These are phyloP conservation scores for Pseudocercospora musae DNA, from an alignment of 2,329 filamentous ascomycete species.

Conservation along the genomic window DNA sequence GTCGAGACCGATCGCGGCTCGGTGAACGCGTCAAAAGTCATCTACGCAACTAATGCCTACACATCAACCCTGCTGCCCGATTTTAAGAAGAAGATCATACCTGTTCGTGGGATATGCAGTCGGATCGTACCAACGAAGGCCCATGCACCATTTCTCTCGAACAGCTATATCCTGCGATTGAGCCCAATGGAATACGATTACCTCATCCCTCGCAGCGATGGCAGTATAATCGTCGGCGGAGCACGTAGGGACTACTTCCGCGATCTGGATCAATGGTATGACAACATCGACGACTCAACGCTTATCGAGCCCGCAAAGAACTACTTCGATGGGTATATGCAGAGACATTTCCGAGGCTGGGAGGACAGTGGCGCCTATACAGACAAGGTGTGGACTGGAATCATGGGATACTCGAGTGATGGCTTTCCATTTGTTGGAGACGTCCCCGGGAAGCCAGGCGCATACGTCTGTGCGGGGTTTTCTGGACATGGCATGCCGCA, in stretches of 20 bases:
- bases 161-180: constrained; percentile 29
- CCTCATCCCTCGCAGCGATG: constrained; percentile 45
- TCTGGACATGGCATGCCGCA: constrained; percentile 27
- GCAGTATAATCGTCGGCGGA: constrained; percentile 47
- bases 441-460: constrained; percentile 20
- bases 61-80: constrained; percentile 31
- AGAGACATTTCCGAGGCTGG: constrained; percentile 50
- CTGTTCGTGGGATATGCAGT: constrained; percentile 50
- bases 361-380: constrained; percentile 35
- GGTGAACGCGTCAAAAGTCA: constrained; percentile 33
- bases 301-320: constrained; percentile 43
- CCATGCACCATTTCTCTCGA: constrained; percentile 24
- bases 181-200: constrained; percentile 36
- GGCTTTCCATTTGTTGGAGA: constrained; percentile 25
- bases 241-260: constrained; percentile 29
- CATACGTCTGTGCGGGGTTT: constrained; percentile 27
- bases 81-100: constrained; percentile 35
- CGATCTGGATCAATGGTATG: constrained; percentile 42
- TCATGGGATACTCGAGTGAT: constrained; percentile 29
- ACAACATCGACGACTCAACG: constrained; percentile 46
- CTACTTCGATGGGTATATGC: constrained; percentile 52
- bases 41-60: constrained; percentile 33
- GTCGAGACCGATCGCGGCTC: constrained; percentile 23
- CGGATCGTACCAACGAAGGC: constrained; percentile 14
- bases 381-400: constrained; percentile 46